phyloP scores from a whole-genome alignment of 2,329 filamentous ascomycete genomes.

The Aspergillus fijiensis region DNA sequence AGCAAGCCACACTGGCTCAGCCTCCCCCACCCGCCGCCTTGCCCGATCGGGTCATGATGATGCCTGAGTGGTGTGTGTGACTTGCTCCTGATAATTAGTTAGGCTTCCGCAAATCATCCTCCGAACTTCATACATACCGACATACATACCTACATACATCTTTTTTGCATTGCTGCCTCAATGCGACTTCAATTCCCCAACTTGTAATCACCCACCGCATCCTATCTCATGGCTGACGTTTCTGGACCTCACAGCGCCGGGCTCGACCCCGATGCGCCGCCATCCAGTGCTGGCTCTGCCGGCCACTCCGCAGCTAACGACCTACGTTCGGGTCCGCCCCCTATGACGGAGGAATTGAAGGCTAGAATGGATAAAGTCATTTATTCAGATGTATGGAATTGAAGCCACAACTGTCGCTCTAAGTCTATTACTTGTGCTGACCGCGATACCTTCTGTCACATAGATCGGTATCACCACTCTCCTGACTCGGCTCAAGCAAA shows the following conservation, averaged over 20 bases:
- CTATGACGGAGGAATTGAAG: slow-evolving; percentile 37
- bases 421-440: slow-evolving; percentile 3
- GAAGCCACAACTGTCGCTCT: neutral
- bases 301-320: slow-evolving; percentile 25
- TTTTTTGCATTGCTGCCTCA: neutral
- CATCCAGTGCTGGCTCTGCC: slow-evolving; percentile 31
- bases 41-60: neutral
- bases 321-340: slow-evolving; percentile 21
- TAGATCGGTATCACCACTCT: slow-evolving; percentile 63
- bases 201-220: neutral
- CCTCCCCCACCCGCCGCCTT: slow-evolving; percentile 5
- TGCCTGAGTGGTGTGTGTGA: neutral
- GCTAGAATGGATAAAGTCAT: slow-evolving; percentile 46
- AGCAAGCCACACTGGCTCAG: neutral
- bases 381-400: slow-evolving; percentile 46
- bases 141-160: neutral
- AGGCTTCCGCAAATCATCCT: neutral
- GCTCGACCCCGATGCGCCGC: slow-evolving; percentile 32
- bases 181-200: neutral
- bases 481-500: slow-evolving; percentile 63
- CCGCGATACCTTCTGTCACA: slow-evolving; percentile 5
- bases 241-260: slow-evolving; percentile 26
- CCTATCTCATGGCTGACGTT: slow-evolving; percentile 31
- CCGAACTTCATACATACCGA: neutral
- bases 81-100: neutral